Evolutionary conservation across 1,284 basidiomycete genomes (phyloP), one percentile per base, ranked within the genome.

Genomic region (Ustilago shanxiensis): DNA sequence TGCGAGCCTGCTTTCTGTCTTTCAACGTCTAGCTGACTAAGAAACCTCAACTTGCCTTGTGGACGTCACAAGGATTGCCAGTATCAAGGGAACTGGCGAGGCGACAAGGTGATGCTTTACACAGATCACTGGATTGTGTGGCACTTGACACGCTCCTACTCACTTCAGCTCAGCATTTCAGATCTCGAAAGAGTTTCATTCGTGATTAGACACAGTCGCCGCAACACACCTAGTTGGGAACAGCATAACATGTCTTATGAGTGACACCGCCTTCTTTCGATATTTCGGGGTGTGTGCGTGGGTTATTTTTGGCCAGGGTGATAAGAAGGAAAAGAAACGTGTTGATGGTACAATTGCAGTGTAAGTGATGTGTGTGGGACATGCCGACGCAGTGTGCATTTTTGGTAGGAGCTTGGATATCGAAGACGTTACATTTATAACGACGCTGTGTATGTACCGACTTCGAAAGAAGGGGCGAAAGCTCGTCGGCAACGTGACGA

Each of bases 231-330:
- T 18, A 22, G 7, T n/a, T 13, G 33, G 51, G 45, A 63, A 72
- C 59, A 72, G 54, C 70, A 67, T 64, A 44, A 60, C 62, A 70
- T 65, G 53, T 65, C 54, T 51, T 45, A 35, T 35, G 24, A 70
- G 49, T 60, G 67, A 75, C 66, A 70, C 72, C 72, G 64, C 72
- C 72, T 75, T 75, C 72, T 75, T 70, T 75, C 72, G 72, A 75
- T 70, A 63, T 72, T 72, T 72, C 65, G 62, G 57, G 70, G 70
- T 39, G 61, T 54, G 49, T 22, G 60, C 59, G 70, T 31, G 58
- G 28, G 35, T 18, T 61, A n/a, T 69, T 66, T 57, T 59, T 22
- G 41, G 44, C n/a, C n/a, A 29, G 22, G 26, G 47, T 28, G 28
- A 52, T 61, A 44, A 51, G 53, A 47, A 59, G 35, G 29, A 39